Base-by-base conservation (phyloP, 129 eudicot species). In the Tagetes patula region DNA sequence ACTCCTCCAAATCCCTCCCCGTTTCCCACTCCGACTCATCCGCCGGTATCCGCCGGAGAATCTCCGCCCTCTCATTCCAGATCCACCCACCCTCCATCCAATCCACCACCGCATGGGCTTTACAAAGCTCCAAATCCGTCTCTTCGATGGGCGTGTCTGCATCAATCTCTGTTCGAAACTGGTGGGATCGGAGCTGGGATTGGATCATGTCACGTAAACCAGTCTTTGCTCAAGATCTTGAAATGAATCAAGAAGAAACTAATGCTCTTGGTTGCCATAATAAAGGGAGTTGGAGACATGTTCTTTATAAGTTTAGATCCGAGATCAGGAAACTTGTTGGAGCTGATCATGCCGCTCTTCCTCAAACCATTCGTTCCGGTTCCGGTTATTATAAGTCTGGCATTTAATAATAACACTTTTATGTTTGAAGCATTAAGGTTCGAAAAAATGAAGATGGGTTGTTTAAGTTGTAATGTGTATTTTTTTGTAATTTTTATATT, bases 141-240 rank as follows among this genome's bases (percentile, higher is more conserved):
- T 85, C 97, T 30, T 75, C 93, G 2, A 76, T 80, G 85, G 86
- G 88, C 0, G 84, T 76, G 69, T 56, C 67, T 41, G 96, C 89
- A 1, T 84, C 86, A 3, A 77, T 46, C 36, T 86, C 96, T 56
- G 79, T 92, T 32, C 70, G 72, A 72, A 83, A 56, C 77, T 89
- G 98, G 98, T 92, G 98, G 98, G 83, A 73, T 9, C 79, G 76
- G 74, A 86, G 87, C 3, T 85, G 82, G 91, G 81, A 64, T 42
- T 92, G 98, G 98, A 82, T 92, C 83, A 82, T 92, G 2, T 87
- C 96, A n/a, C 74, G 87, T 14, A 92, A 89, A 68, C 95, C 96
- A 42, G 78, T 76, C 3, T 92, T 89, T 67, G 98, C 93, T n/a
- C 58, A 70, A 37, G 98, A 92, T 87, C 89, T 93, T 60, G 98